Base-by-base conservation (phyloP, 352 stramenopile genomes). In the Ochromonadaceae sp. region DNA sequence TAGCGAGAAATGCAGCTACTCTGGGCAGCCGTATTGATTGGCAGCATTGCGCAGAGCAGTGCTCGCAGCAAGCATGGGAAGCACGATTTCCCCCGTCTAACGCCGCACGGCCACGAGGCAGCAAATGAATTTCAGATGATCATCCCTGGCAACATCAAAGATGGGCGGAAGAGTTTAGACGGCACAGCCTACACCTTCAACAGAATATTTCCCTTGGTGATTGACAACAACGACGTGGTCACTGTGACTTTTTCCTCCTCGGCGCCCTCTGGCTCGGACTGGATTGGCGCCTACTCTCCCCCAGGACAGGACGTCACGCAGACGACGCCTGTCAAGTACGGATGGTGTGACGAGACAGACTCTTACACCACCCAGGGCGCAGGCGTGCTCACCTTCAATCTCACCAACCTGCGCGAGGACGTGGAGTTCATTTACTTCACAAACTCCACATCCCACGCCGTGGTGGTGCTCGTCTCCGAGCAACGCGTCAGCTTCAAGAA, bases 181-280 rank as follows among this genome's bases (percentile, higher is more conserved):
- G 46, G n/a, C 35, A 10, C 15, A 12, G 35, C 46, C 22, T 53
- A 17, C 35, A 17, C 14, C 14, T 35, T 53, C 46, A 15, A 22
- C 15, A 28, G 14, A 10, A 12, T 53, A 15, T 17, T 15, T 30
- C 52, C 52, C 30, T 30, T 53, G 7, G 10, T 61, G 4, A 61
- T 61, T 61, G 32, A 61, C 36, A 61, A 49, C 30, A 31, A 22
- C 25, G 52, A 61, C 48, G 52, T 61, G 30, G 52, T 61, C 7
- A 49, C 34, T 7, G 38, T 61, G 12, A 20, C 52, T 38, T 61
- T 61, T 28, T 20, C 22, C 3, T 5, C 52, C 17, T 22, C 7
- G 25, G 36, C 2, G 3, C 52, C 52, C 34, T 14, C 28, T 47
- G 28, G 20, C 20, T 28, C 25, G 30, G 52, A 61, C 25, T 61